Base-by-base conservation (phyloP, 352 stramenopile genomes). In the Phytophthora sansomeana region DNA sequence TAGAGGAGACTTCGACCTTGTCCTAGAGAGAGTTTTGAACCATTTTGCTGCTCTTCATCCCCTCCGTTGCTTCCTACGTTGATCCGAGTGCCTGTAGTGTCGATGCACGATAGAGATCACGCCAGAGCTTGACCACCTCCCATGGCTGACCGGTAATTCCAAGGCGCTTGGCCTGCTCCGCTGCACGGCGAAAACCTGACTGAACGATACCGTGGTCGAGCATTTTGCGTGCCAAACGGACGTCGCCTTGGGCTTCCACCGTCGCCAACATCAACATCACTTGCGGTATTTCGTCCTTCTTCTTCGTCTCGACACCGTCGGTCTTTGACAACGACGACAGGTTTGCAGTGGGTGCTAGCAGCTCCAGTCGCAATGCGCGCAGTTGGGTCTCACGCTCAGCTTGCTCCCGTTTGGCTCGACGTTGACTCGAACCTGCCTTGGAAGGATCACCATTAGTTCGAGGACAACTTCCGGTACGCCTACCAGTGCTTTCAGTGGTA, bases 111-210 rank as follows among this genome's bases (percentile, higher is more conserved):
- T 89, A 85, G 2, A 92, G 76, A 1, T 76, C 67, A 7, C 76
- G 77, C 83, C 83, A 92, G 28, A 83, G 73, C 46, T 89, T 87
- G 32, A 88, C 59, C 13, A 87, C 46, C 6, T 69, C 63, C 81
- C 81, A 90, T 6, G 69, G 44, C 39, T 85, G 71, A 0, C 47
- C 55, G 17, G 21, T 57, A 1, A 80, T 74, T 9, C 63, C 64
- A 13, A 87, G 59, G 10, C 81, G 81, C 38, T 69, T 60, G 2
- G 75, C 75, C 29, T 87, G 77, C n/a, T 85, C 72, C 3, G 78
- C 49, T 7, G 79, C 69, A 33, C 79, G 74, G 21, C 72, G 63
- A 38, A 87, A 73, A 0, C 79, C 75, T 8, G 69, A 63, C 9
- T 67, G 63, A 1, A 70, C 35, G 35, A 80, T 72, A 3, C 21